A percentile compares a stretch with the other conserved stretches of the same genome.
Conservation (phyloP, 2,329 filamentous ascomycete species). For the Stachybotrys elegans region DNA sequence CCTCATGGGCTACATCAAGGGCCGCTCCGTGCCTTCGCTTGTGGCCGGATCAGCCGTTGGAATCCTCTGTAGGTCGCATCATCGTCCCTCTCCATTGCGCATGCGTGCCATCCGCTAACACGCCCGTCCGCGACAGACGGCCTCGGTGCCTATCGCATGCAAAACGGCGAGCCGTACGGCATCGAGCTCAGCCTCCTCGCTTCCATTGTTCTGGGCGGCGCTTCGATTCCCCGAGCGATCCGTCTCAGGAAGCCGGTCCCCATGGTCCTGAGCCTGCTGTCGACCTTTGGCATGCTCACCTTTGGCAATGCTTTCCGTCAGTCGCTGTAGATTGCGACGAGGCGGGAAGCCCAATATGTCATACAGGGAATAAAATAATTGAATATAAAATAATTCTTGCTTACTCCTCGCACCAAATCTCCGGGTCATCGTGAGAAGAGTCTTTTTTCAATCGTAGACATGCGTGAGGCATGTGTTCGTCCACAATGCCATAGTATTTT, state of each 20-base stretch:
- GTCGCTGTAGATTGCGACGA: constrained; percentile 30
- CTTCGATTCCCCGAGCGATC: constrained; percentile 81
- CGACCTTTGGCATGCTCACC: constrained; percentile 70
- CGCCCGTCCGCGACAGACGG: constrained; percentile 48
- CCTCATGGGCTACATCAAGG: constrained; percentile 78
- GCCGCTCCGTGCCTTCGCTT: constrained; percentile 81
- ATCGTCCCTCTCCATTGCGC: background rate
- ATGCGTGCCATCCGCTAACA: too few relatives aligned
- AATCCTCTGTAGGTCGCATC: constrained; percentile 48
- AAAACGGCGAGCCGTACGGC: constrained; percentile 71
- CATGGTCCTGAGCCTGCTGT: constrained; percentile 70
- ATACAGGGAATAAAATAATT: too few relatives aligned
- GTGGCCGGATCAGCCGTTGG: constrained; percentile 82
- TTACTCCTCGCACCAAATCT: too few relatives aligned
- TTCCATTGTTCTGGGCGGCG: constrained; percentile 76
- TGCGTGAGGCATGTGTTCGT: too few relatives aligned
- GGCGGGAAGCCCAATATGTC: too few relatives aligned
- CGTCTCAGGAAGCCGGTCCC: constrained; percentile 81
- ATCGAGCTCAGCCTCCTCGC: constrained; percentile 86
- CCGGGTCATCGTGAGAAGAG: too few relatives aligned
- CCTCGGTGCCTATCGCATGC: constrained; percentile 76
- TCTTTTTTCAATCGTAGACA: too few relatives aligned
- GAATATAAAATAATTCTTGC: too few relatives aligned
- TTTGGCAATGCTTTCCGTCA: constrained; percentile 67
- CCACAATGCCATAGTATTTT: too few relatives aligned